A percentile compares a stretch with the other conserved stretches of the same genome.
These are phyloP conservation scores for Cladosporium sp. DNA, from an alignment of 2,329 filamentous ascomycete genomes.

Conservation along the genomic window DNA sequence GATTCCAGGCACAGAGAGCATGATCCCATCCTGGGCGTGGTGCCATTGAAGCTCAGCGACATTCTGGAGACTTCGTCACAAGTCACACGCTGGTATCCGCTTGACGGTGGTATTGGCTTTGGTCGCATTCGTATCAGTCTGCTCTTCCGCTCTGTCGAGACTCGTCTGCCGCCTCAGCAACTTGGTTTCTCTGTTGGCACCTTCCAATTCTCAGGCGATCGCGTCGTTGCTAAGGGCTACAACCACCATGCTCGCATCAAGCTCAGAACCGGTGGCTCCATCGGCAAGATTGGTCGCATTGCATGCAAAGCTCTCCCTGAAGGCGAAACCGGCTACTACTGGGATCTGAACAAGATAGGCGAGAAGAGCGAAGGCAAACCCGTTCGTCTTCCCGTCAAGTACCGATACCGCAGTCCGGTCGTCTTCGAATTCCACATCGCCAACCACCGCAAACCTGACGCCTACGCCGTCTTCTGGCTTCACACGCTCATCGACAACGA, in stretches of 20 bases:
- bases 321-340: conserved; percentile 53
- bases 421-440: conserved; percentile 78
- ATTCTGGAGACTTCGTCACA: conserved; percentile 85
- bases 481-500: conserved; percentile 79
- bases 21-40: conserved; percentile 88
- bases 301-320: conserved; percentile 57
- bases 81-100: conserved; percentile 87
- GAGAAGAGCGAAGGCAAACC: conserved; percentile 44
- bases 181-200: conserved; percentile 95
- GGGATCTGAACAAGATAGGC: conserved; percentile 43
- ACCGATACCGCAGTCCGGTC: conserved; percentile 82
- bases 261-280: conserved; percentile 78
- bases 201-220: conserved; percentile 75
- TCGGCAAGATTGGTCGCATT: conserved; percentile 61
- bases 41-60: conserved; percentile 81
- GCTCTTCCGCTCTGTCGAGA: conserved; percentile 84
- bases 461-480: conserved; percentile 80
- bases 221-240: conserved; percentile 62
- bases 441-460: conserved; percentile 64
- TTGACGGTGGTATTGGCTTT: conserved; percentile 87
- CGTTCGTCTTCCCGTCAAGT: conserved; percentile 80
- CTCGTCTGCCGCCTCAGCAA: conserved; percentile 75
- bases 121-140: conserved; percentile 84
- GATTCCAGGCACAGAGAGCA: conserved; percentile 87
- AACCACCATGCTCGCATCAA: conserved; percentile 62